Evolutionary conservation across 768 basidiomycete species (phyloP), one percentile per base, ranked within the genome.

Genomic region (Tylopilus sp.): DNA sequence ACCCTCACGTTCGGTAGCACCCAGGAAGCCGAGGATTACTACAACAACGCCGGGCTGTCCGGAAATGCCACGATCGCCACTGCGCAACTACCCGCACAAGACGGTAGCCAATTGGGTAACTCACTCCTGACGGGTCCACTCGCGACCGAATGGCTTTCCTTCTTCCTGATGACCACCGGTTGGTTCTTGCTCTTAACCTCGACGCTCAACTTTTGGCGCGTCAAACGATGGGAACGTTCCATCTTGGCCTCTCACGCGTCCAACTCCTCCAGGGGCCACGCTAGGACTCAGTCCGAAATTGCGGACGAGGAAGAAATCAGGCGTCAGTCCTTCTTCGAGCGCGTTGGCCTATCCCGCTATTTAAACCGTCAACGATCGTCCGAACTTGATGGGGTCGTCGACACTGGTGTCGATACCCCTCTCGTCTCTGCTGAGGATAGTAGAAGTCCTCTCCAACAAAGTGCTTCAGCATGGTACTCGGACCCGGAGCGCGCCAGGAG

Each of bases 111-210:
- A 69, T 75, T 19, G 69, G 68, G 74, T 21, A 76, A 74, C 43
- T 76, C 80, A 50, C 57, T 70, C 21, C 47, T 79, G 19, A 70
- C 83, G 6, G 74, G 76, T n/a, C 81, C 87, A 68, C 79, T 85
- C 22, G 90, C 93, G 0, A 87, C 88, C 22, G 94, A 98, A 66
- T 98, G 92, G 92, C 74, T 98, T 46, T 91, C 92, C 16, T 98
- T 98, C 75, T 83, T 95, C 73, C 72, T 98, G 59, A 97, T 98
- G 91, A 92, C 87, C 31, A 74, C 92, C 44, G 91, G 87, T 3
- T 92, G 89, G 89, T 92, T 91, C 71, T 75, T 93, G 45, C 80
- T 98, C 36, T 76, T 98, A 48, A 97, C 92, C 2, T 91, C 90
- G n/a, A 63, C 95, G 10, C 87, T 96, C 37, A 85, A 89, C 24